These are phyloP conservation scores for Phaeodactylum tricornutum DNA, from an alignment of 108 stramenopile species.

Conservation along the genomic window DNA sequence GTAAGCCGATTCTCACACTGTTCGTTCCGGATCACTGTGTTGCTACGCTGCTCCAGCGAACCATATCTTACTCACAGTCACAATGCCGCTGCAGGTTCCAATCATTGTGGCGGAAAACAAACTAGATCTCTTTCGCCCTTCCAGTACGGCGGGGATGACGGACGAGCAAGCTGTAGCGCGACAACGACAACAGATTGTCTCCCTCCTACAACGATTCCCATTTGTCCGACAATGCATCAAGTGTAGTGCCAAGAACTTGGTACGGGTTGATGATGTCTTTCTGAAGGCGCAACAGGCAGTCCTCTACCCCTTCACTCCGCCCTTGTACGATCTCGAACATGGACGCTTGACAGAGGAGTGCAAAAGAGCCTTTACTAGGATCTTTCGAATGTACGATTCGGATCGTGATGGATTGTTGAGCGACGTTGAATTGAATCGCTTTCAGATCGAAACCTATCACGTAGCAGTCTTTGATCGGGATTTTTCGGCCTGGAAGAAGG, in stretches of 20 bases:
- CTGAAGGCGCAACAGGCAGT: constrained; percentile 69
- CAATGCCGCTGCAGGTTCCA: constrained; percentile 25
- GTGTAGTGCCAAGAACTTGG: constrained; percentile 69
- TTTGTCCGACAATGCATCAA: constrained; percentile 81
- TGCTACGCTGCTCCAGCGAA: too few species aligned
- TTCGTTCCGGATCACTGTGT: too few species aligned
- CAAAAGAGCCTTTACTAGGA: constrained; percentile 52
- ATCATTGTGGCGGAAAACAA: constrained; percentile 81
- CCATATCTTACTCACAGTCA: constrained; percentile 1
- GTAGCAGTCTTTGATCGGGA: constrained; percentile 48
- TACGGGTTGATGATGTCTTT: constrained; percentile 70
- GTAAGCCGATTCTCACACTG: too few species aligned
- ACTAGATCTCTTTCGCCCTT: constrained; percentile 43
- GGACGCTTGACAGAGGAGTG: constrained; percentile 46
- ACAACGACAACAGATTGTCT: constrained; percentile 69
- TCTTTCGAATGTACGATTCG: constrained; percentile 68
- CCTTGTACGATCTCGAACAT: constrained; percentile 57
- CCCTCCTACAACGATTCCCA: constrained; percentile 62
- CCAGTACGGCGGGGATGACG: constrained; percentile 6
- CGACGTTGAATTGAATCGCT: constrained; percentile 56
- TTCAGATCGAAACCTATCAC: constrained; percentile 58
- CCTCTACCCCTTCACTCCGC: constrained; percentile 54
- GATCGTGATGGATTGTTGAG: constrained; percentile 66
- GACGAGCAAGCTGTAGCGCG: constrained; percentile 35
- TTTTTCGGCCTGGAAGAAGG: constrained; percentile 67